Evolutionary conservation across 148 eudicot species (phyloP).

Genomic region (Tetragonia tetragonoides): DNA sequence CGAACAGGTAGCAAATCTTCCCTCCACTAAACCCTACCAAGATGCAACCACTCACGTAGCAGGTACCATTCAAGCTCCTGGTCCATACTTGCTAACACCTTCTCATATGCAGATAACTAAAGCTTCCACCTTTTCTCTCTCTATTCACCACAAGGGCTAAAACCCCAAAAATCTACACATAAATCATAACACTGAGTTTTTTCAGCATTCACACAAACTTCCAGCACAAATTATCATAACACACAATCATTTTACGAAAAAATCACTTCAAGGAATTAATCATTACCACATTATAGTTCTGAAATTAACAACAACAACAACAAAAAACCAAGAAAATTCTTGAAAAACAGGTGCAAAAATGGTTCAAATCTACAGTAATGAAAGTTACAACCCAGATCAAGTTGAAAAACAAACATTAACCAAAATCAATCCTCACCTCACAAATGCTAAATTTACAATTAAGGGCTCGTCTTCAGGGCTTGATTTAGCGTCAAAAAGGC

Average conservation of each 20-base stretch:
- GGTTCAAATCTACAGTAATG: constrained; percentile 1
- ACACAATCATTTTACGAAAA: background rate
- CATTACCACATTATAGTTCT: background rate
- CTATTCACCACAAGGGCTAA: background rate
- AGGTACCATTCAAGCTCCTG: background rate
- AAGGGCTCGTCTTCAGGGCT: background rate
- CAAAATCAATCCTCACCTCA: constrained; percentile 6
- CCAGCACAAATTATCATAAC: background rate
- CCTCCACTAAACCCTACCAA: constrained; percentile 33
- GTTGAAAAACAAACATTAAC: background rate
- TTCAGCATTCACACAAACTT: background rate
- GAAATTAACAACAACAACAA: background rate
- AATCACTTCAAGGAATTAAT: background rate
- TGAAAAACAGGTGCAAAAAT: background rate
- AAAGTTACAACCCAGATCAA: background rate
- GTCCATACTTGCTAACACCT: background rate
- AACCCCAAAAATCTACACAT: constrained; percentile 10
- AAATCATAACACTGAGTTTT: background rate
- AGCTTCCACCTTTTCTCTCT: constrained; percentile 3
- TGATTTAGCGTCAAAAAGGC: background rate
- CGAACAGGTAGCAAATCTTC: constrained; percentile 24
- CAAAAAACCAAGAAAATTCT: background rate
- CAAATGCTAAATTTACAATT: background rate
- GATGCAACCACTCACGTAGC: constrained; percentile 11
- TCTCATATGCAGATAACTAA: background rate